These are phyloP conservation scores for Phalaenopsis equestris DNA, from an alignment of 106 monocot genomes.

Conservation along the genomic window DNA sequence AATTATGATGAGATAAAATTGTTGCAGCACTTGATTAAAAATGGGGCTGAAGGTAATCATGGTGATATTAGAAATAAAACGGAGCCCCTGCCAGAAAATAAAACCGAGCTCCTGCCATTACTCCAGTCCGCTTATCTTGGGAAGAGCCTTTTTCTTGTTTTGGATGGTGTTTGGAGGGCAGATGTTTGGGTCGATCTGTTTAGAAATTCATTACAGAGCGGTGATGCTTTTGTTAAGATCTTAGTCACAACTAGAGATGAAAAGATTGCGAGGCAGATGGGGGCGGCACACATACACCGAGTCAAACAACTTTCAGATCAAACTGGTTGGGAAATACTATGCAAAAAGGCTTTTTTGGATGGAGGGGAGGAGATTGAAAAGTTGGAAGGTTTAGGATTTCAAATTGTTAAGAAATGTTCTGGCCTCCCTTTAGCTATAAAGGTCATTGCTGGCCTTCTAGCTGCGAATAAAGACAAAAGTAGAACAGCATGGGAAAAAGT, in stretches of 20 bases:
- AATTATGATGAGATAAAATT: constrained; percentile 12
- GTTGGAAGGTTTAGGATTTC: constrained; percentile 18
- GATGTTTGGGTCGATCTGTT: constrained; percentile 35
- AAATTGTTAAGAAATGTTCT: constrained; percentile 29
- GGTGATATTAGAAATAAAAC: not conserved
- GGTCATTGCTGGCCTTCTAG: constrained; percentile 26
- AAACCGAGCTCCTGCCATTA: constrained; percentile 3
- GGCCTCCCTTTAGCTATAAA: constrained; percentile 47
- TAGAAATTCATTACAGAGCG: constrained; percentile 10
- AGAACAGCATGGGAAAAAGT: constrained; percentile 24
- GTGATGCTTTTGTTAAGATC: constrained; percentile 6
- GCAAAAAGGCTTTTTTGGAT: not conserved
- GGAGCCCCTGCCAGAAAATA: constrained; percentile 6
- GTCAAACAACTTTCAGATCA: not conserved
- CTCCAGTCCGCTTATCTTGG: not conserved
- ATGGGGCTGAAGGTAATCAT: not conserved
- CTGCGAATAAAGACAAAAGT: constrained; percentile 2
- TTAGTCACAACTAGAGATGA: constrained; percentile 36
- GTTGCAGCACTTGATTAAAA: constrained; percentile 16
- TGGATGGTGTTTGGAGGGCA: constrained; percentile 40
- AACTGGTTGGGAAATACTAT: not conserved
- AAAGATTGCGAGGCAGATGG: constrained; percentile 20
- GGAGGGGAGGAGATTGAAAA: constrained; percentile 2
- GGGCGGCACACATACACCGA: constrained; percentile 12
- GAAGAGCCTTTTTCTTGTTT: constrained; percentile 32